Evolutionary conservation across 176 grass and related monocot species (phyloP), one percentile per base, ranked within the genome.

Genomic region (Rhynchospora tenuis): DNA sequence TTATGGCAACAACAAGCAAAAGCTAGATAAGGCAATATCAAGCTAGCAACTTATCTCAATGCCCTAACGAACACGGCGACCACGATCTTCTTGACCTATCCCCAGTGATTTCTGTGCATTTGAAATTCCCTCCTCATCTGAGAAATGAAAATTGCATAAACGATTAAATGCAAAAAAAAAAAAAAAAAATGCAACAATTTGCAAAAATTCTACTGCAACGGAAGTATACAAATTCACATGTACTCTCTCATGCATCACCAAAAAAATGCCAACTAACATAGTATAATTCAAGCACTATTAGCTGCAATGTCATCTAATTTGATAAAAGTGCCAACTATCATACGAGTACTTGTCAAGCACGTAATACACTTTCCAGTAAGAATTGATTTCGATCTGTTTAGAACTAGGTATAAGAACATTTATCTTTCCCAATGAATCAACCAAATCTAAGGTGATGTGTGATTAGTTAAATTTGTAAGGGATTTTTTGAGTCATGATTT

Each of bases 61-160:
- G 58, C 16, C 29, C 17, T 81, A 93, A 12, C 86, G 89, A 84
- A 89, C 76, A 64, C 88, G 84, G 2, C 91, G 90, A 44, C 66
- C 88, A 11, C 89, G 88, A 82, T 91, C 92, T 48, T 91, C 89
- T 83, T 85, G 89, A 11, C 84, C 91, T 58, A 99, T 69, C 46
- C 93, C 92, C 86, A 95, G 89, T 46, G 96, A 95, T 73, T 20
- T 95, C 77, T 99, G 96, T 27, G 96, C 96, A 87, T 92, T 90
- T 16, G 89, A 79, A 56, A 99, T 99, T 62, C 96, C 93, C 61
- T 95, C 93, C 80, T 92, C 90, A 9, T 92, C 94, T 97, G 87
- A 84, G 80, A 85, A 13, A 42, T 38, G 76, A 66, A 68, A 81
- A 65, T 65, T 5, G 48, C 11, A 14, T 16, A 29, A 84, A 73